Percentiles rank a stretch among this genome's conserved stretches.
These are phyloP conservation scores for Sporisorium exsertum DNA, from an alignment of 1,284 basidiomycete genomes.

Conservation along the genomic window DNA sequence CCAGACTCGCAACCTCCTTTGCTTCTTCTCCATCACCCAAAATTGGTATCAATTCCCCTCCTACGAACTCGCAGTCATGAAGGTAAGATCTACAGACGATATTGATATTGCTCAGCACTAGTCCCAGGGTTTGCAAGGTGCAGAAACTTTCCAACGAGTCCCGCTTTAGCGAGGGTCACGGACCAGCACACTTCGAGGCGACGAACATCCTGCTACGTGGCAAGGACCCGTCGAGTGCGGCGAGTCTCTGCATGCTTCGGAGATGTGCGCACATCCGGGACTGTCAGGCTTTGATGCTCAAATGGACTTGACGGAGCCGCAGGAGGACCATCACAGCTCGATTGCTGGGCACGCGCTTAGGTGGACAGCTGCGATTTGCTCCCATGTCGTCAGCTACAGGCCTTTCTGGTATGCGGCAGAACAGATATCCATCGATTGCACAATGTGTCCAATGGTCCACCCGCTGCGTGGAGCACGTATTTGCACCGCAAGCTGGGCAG, in stretches of 20 bases:
- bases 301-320: neutral
- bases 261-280: no score
- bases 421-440: neutral
- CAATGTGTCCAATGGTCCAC: neutral
- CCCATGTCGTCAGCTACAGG: neutral
- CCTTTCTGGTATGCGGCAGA: neutral
- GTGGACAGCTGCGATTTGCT: neutral
- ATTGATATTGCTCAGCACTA: neutral
- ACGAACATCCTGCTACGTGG: neutral
- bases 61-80: constrained; percentile 30
- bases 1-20: no score
- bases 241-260: neutral
- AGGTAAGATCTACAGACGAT: constrained; percentile 20
- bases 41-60: constrained; percentile 28
- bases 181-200: neutral
- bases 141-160: no score
- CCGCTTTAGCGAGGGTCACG: no score
- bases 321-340: neutral
- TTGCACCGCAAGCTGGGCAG: neutral
- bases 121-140: neutral
- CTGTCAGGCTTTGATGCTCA: no score
- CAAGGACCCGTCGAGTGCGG: neutral
- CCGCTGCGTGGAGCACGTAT: neutral
- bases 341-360: neutral
- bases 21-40: constrained; percentile 30